Conservation (phyloP, 352 stramenopile genomes). For the Thraustochytrium striatum region DNA sequence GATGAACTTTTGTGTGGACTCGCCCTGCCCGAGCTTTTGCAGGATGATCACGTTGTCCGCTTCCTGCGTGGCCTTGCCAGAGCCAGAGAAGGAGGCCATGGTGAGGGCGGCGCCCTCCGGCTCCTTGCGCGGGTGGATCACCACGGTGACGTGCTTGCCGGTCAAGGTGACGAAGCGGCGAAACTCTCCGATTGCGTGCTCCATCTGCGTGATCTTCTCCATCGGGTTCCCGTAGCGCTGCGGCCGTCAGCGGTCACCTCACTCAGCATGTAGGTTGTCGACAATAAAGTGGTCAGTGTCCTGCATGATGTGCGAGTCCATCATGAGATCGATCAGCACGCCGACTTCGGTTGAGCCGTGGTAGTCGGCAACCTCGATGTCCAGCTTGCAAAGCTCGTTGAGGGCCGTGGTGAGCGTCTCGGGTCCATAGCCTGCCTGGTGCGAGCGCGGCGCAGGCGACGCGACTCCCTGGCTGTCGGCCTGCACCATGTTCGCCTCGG, state of each 20-base stretch:
- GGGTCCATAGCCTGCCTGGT: too few relatives aligned
- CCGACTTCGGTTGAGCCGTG: slow-evolving; percentile 90
- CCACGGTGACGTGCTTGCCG: slow-evolving; percentile 96
- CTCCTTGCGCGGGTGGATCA: slow-evolving; percentile 98
- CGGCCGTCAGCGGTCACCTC: slow-evolving; percentile 81
- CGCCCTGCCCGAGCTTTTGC: slow-evolving; percentile 68
- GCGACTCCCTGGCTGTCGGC: too few relatives aligned
- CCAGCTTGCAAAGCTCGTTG: not conserved
- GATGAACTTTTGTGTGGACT: slow-evolving; percentile 51
- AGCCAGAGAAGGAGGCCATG: slow-evolving; percentile 94
- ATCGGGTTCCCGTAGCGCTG: slow-evolving; percentile 48
- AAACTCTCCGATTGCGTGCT: slow-evolving; percentile 65
- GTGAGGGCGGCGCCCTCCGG: slow-evolving; percentile 82
- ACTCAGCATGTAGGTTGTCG: slow-evolving; percentile 99
- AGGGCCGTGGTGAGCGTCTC: slow-evolving; percentile 52
- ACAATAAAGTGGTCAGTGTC: slow-evolving; percentile 97
- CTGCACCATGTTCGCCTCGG: too few relatives aligned
- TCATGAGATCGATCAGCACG: slow-evolving; percentile 89
- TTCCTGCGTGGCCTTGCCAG: slow-evolving; percentile 98
- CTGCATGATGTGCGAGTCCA: slow-evolving; percentile 95
- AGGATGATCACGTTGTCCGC: slow-evolving; percentile 99
- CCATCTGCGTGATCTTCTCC: slow-evolving; percentile 78
- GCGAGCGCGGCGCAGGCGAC: too few relatives aligned
- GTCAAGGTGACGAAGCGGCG: slow-evolving; percentile 91
- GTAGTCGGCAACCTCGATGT: slow-evolving; percentile 65